Conservation (phyloP, 2,329 filamentous ascomycete species). For the Fusarium tanahbumbuense region DNA sequence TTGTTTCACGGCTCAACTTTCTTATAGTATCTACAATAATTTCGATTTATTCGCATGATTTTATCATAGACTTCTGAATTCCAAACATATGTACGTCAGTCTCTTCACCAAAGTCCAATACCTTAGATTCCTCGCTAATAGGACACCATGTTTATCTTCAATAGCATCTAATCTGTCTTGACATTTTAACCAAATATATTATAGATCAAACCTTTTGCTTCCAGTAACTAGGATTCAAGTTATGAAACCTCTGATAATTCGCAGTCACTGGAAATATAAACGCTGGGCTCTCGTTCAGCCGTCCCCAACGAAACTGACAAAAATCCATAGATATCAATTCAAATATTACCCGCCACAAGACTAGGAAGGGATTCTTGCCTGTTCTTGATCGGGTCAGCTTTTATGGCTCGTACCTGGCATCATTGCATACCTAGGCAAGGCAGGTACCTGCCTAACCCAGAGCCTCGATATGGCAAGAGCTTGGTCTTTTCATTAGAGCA, state of each 20-base stretch:
- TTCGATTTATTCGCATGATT: background rate
- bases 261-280: background rate
- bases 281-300: background rate
- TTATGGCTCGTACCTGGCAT: background rate
- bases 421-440: background rate
- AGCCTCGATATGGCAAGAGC: background rate
- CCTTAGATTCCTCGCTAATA: background rate
- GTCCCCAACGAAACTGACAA: background rate
- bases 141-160: background rate
- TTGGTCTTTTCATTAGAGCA: background rate
- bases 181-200: background rate
- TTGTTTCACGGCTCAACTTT: background rate
- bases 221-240: background rate
- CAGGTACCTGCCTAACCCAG: background rate
- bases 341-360: background rate
- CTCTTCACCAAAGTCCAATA: background rate
- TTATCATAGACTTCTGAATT: background rate
- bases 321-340: background rate
- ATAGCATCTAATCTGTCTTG: background rate
- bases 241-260: background rate
- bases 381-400: background rate
- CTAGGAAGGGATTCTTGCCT: background rate
- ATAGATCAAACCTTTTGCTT: background rate
- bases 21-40: background rate
- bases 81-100: background rate